phyloP scores from a whole-genome alignment of 2,329 filamentous ascomycete genomes.

The Aaosphaeria pasadenensis region DNA sequence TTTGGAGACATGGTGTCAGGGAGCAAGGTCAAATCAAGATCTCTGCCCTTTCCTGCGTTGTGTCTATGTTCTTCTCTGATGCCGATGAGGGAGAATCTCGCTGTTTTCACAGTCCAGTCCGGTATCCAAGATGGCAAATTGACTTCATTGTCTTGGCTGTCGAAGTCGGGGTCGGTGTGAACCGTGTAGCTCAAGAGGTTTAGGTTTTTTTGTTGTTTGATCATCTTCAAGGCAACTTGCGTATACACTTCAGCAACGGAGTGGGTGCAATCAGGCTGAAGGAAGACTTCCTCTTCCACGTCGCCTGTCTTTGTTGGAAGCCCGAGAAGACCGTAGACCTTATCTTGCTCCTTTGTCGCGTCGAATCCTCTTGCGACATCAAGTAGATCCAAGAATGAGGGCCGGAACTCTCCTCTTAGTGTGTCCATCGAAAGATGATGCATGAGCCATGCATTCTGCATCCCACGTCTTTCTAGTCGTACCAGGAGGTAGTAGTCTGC shows the following conservation, averaged over 20 bases:
- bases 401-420: not conserved
- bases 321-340: slow-evolving; percentile 15
- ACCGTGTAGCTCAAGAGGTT: slow-evolving; percentile 7
- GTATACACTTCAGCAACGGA: slow-evolving; percentile 9
- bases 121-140: slow-evolving; percentile 15
- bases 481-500: not conserved
- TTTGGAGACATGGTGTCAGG: not conserved
- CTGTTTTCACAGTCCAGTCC: slow-evolving; percentile 7
- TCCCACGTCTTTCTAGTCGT: slow-evolving; percentile 2
- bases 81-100: slow-evolving; percentile 5
- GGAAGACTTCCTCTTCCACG: not conserved
- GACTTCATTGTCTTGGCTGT: not conserved
- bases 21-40: not conserved
- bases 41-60: not conserved
- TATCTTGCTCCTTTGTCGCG: slow-evolving; percentile 12
- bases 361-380: slow-evolving; percentile 12
- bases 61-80: slow-evolving; percentile 2
- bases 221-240: slow-evolving; percentile 3
- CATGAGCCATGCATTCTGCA: slow-evolving; percentile 15
- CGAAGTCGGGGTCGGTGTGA: not conserved
- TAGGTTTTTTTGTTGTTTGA: slow-evolving; percentile 5
- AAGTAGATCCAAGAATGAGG: slow-evolving; percentile 11
- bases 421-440: slow-evolving; percentile 1
- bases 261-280: slow-evolving; percentile 9
- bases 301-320: slow-evolving; percentile 3